Percentiles rank a stretch among this genome's conserved stretches.
phyloP scores from a whole-genome alignment of 768 basidiomycete species.

The Boletus bicolor region DNA sequence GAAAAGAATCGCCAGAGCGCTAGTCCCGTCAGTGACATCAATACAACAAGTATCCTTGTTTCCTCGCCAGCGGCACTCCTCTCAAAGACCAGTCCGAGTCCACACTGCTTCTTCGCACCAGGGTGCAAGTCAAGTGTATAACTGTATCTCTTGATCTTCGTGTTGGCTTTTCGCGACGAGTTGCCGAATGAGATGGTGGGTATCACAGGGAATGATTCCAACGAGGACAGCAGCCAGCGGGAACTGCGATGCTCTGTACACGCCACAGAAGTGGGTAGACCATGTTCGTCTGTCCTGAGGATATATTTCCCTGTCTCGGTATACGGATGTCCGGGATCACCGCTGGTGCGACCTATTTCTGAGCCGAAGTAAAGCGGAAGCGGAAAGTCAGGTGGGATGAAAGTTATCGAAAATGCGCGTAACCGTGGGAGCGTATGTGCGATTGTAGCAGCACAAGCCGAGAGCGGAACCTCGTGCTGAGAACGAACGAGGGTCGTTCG shows the following conservation, averaged over 20 bases:
- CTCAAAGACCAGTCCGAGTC: slow-evolving; percentile 50
- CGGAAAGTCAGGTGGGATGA: slow-evolving; percentile 57
- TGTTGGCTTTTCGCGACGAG: slow-evolving; percentile 31
- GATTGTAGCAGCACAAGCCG: slow-evolving; percentile 57
- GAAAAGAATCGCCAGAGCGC: slow-evolving; percentile 34
- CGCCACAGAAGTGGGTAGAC: slow-evolving; percentile 52
- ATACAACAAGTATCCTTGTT: slow-evolving; percentile 34
- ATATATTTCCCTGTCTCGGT: slow-evolving; percentile 52
- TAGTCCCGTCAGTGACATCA: slow-evolving; percentile 28
- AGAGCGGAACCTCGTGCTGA: slow-evolving; percentile 59
- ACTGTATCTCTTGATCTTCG: slow-evolving; percentile 24
- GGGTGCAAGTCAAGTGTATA: slow-evolving; percentile 32
- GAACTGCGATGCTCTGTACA: slow-evolving; percentile 46
- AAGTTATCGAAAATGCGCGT: slow-evolving; percentile 59
- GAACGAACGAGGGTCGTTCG: slow-evolving; percentile 64
- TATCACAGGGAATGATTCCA: slow-evolving; percentile 12
- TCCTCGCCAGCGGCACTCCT: slow-evolving; percentile 66
- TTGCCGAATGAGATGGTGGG: slow-evolving; percentile 5
- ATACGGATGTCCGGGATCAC: slow-evolving; percentile 26
- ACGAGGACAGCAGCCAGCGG: slow-evolving; percentile 28
- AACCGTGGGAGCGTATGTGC: slow-evolving; percentile 67
- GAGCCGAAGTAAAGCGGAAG: slow-evolving; percentile 46
- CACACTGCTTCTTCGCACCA: slow-evolving; percentile 37
- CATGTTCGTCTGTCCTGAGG: slow-evolving; percentile 59
- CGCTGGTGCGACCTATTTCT: slow-evolving; percentile 36